Conservation (phyloP, 1,139 yeast species). For the Pichia sp. region DNA sequence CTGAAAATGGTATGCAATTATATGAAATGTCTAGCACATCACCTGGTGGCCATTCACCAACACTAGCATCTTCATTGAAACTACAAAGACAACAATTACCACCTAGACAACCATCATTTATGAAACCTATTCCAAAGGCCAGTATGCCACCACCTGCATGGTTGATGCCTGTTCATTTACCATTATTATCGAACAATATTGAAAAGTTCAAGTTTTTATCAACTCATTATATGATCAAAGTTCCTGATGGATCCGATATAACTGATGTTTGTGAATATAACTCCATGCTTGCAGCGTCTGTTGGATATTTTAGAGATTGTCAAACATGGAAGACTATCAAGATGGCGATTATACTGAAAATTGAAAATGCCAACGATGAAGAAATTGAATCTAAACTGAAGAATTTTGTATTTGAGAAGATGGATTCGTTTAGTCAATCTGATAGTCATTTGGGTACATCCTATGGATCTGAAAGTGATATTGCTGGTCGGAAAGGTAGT, state of each 20-base stretch:
- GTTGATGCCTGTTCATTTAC: constrained; percentile 44
- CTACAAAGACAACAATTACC: constrained; percentile 13
- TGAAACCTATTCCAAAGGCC: neutral
- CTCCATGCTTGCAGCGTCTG: constrained; percentile 56
- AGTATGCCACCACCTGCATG: constrained; percentile 38
- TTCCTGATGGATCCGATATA: constrained; percentile 51
- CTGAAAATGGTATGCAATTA: constrained; percentile 9
- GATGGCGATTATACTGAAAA: constrained; percentile 50
- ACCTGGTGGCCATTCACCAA: constrained; percentile 7
- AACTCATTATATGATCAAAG: constrained; percentile 39
- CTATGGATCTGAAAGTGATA: constrained; percentile 23
- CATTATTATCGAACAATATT: constrained; percentile 44
- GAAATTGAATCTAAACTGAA: constrained; percentile 12
- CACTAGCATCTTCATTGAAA: constrained; percentile 10
- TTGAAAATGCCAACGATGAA: constrained; percentile 4
- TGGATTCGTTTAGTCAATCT: constrained; percentile 1
- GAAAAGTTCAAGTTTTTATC: constrained; percentile 43
- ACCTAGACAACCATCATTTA: constrained; percentile 13
- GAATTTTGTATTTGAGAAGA: constrained; percentile 10
- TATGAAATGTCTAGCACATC: constrained; percentile 9
- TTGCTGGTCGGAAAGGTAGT: constrained; percentile 1
- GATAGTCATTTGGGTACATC: constrained; percentile 25
- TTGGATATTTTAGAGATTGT: constrained; percentile 52
- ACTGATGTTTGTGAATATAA: constrained; percentile 58
- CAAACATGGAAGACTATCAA: constrained; percentile 72